These are phyloP conservation scores for Diatrype stigma DNA, from an alignment of 2,329 filamentous ascomycete species.

Conservation along the genomic window DNA sequence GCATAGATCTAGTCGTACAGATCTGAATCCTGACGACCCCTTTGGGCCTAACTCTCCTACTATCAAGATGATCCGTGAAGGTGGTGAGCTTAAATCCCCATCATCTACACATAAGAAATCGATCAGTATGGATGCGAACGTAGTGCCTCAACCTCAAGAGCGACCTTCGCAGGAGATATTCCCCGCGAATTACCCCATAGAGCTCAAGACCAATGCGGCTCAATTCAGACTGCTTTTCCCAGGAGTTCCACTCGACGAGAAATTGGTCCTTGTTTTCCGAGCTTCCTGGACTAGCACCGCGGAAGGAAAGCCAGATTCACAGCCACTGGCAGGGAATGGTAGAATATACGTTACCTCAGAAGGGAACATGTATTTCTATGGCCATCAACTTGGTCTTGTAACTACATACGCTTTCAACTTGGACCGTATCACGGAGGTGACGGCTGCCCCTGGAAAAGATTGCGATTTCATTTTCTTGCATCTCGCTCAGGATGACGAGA, in stretches of 20 bases:
- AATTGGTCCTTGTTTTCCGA: conserved; percentile 85
- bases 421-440: conserved; percentile 79
- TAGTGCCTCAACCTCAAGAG: conserved; percentile 22
- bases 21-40: conserved; percentile 28
- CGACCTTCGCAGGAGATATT: conserved; percentile 51
- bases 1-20: conserved; percentile 15
- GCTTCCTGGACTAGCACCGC: conserved; percentile 71
- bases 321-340: conserved; percentile 59
- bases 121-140: conserved; percentile 37
- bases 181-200: conserved; percentile 72
- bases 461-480: conserved; percentile 93
- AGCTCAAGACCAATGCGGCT: conserved; percentile 80
- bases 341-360: conserved; percentile 83
- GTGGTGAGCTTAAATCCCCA: conserved; percentile 21
- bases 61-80: conserved; percentile 28
- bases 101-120: conserved; percentile 37
- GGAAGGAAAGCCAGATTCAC: conserved; percentile 37
- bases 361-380: conserved; percentile 87
- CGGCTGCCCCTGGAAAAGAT: conserved; percentile 80
- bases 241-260: conserved; percentile 69
- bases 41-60: conserved; percentile 32
- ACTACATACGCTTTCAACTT: conserved; percentile 75
- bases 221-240: conserved; percentile 94
- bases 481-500: conserved; percentile 56
- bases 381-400: conserved; percentile 87